These are phyloP conservation scores for Aspergillus haitiensis DNA, from an alignment of 495 filamentous ascomycete species.

Conservation along the genomic window DNA sequence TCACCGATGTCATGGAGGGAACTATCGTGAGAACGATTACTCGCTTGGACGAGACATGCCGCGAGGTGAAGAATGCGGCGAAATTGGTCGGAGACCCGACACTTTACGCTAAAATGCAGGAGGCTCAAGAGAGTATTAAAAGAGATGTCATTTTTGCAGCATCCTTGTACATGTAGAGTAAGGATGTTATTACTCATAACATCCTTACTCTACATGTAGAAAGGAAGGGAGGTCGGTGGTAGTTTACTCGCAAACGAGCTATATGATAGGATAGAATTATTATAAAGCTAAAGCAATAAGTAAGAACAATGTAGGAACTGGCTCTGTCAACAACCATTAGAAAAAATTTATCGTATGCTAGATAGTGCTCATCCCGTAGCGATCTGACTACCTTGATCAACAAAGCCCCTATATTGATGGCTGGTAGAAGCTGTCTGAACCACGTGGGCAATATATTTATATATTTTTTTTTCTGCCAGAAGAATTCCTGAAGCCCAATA, in stretches of 20 bases:
- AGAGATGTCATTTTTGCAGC: constrained; percentile 91
- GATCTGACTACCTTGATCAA: too few species aligned
- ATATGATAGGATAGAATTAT: background rate
- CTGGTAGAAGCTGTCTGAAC: background rate
- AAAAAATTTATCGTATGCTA: too few species aligned
- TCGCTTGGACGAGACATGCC: constrained; percentile 89
- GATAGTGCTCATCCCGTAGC: too few species aligned
- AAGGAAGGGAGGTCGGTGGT: constrained; percentile 23
- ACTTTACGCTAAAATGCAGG: constrained; percentile 93
- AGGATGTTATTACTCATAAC: constrained; percentile 3
- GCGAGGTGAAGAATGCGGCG: constrained; percentile 96
- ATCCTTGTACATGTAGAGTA: constrained; percentile 69
- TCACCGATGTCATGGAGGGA: constrained; percentile 95
- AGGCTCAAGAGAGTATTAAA: constrained; percentile 95
- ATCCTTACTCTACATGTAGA: constrained; percentile 63
- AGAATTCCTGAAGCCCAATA: constrained; percentile 9
- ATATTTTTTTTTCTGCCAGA: constrained; percentile 22
- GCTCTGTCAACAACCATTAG: too few species aligned
- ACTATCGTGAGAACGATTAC: constrained; percentile 94
- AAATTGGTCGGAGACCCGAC: constrained; percentile 94
- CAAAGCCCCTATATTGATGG: too few species aligned
- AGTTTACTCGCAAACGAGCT: too few species aligned
- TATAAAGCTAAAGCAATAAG: background rate
- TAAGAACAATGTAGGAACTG: too few species aligned
- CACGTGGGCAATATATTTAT: constrained; percentile 17